Evolutionary conservation across 2,329 filamentous ascomycete species (phyloP), one percentile per base, ranked within the genome.

Genomic region (Colletotrichum cereale): DNA sequence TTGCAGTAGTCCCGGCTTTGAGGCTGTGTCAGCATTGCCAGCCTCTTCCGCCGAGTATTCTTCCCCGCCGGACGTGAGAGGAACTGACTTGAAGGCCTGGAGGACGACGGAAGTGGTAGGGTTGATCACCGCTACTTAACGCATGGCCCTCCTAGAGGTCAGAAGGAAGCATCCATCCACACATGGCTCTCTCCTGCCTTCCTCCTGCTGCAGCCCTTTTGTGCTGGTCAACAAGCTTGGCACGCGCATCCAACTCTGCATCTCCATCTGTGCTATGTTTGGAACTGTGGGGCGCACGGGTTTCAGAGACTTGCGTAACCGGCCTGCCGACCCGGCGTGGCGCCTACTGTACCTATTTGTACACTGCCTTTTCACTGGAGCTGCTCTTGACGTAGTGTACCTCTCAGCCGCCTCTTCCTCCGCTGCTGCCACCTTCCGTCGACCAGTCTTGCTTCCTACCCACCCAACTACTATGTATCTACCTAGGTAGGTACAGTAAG

Each of bases 1-100:
- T 44, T 69, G 69, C 69, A 69, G 58, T 69, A 64, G 69, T 69
- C 58, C 69, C 66, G 69, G 69, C 53, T 69, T 69, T 72, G 70
- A 53, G 70, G 70, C 70, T 66, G 67, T 72, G 70, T 72, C 67
- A 74, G 67, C 67, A 69, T 60, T 72, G 74, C 73, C 75, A 76
- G 62, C 68, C 64, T 62, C 56, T 31, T 58, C 56, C 36, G 26
- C 52, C 7, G 24, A 34, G 14, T 31, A 40, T 34, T 18, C 47
- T 50, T 24, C 18, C 40, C 50, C 26, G 34, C 31, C 24, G 16
- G 36, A 38, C 5, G 29, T 16, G 29, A 38, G 38, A 12, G 40
- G 26, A 29, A 40, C n/a, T 11, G 38, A 61, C 24, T 42, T 14
- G 55, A 26, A 38, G 26, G 1, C 31, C 18, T 29, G n/a, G 31